Evolutionary conservation across 2,329 filamentous ascomycete genomes (phyloP).

Genomic region (Xylaria sp.): DNA sequence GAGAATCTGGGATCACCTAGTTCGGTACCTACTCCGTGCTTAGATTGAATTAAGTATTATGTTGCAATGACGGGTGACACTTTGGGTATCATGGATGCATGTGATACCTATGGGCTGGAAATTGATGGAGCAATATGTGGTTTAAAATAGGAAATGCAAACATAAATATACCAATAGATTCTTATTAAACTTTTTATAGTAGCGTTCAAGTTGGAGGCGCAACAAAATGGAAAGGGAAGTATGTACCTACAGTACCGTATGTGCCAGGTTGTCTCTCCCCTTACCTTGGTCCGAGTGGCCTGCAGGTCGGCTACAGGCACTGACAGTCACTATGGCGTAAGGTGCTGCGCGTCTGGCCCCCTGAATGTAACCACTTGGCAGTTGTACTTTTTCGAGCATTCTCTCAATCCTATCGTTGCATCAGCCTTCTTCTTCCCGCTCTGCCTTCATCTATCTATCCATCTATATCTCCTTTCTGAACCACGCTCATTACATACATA

Average conservation of each 20-base stretch:
- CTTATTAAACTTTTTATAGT: background rate
- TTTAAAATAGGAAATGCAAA: background rate
- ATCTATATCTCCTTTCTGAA: background rate
- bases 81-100: background rate
- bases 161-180: background rate
- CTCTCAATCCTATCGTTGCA: background rate
- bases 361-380: conserved; percentile 31
- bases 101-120: background rate
- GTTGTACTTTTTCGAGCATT: conserved; percentile 20
- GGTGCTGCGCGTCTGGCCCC: conserved; percentile 7
- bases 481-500: conserved; percentile 25
- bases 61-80: background rate
- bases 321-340: conserved; percentile 4
- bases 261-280: background rate
- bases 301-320: conserved; percentile 1
- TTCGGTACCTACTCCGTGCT: no score
- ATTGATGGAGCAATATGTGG: background rate
- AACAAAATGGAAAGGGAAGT: no score
- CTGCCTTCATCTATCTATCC: background rate
- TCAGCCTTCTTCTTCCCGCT: conserved; percentile 16
- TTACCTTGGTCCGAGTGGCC: background rate
- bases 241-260: background rate
- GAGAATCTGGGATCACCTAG: no score
- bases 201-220: background rate
- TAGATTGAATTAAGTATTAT: background rate